phyloP scores from a whole-genome alignment of 148 eudicot genomes.

The Rhododendron griersonianum region DNA sequence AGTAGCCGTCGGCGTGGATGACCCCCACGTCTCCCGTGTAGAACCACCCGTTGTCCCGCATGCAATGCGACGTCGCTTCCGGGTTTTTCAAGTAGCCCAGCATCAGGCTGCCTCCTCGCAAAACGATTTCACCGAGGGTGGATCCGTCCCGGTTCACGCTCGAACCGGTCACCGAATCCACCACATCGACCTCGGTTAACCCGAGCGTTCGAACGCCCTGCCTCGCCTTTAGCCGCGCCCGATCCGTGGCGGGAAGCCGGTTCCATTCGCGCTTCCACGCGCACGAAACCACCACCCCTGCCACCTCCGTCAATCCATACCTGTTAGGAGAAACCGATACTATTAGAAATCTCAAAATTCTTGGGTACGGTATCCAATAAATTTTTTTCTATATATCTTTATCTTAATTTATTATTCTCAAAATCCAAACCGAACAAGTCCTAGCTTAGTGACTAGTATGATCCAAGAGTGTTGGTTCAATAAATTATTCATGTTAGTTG shows the following conservation, averaged over 20 bases:
- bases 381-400: too few species aligned
- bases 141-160: conserved; percentile 45
- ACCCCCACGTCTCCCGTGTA: conserved; percentile 69
- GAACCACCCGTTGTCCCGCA: conserved; percentile 59
- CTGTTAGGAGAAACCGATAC: not conserved
- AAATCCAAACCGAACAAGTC: too few species aligned
- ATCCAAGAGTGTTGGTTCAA: too few species aligned
- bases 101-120: conserved; percentile 55
- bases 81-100: conserved; percentile 59
- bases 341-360: not conserved
- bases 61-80: conserved; percentile 30
- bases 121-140: conserved; percentile 48
- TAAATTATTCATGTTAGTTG: too few species aligned
- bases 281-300: conserved; percentile 33
- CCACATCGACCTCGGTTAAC: conserved; percentile 39
- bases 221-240: conserved; percentile 39
- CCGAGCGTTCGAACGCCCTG: conserved; percentile 57
- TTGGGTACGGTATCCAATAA: too few species aligned
- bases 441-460: too few species aligned
- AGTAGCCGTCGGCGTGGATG: conserved; percentile 57
- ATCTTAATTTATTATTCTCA: too few species aligned
- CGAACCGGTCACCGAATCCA: conserved; percentile 39
- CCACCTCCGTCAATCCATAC: conserved; percentile 39
- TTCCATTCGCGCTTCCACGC: conserved; percentile 42
- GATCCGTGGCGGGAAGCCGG: conserved; percentile 26